Conservation (phyloP, 352 stramenopile species). For the Phytophthora rubi region DNA sequence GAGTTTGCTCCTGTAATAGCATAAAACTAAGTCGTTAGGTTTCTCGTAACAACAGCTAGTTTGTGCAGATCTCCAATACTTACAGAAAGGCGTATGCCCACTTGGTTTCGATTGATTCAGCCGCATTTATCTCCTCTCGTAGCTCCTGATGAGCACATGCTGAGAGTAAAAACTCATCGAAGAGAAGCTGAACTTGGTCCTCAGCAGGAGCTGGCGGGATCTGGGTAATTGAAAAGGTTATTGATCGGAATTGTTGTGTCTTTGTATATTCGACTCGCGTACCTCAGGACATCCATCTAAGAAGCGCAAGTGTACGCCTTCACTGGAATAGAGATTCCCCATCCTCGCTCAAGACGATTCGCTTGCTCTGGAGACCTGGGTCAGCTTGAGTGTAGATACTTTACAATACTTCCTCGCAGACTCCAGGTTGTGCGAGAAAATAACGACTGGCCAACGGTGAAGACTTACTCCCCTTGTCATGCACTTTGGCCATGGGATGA, state of each 20-base stretch:
- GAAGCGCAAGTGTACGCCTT: constrained; percentile 47
- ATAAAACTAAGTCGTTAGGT: constrained; percentile 1
- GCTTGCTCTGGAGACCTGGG: neutral
- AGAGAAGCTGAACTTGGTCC: constrained; percentile 47
- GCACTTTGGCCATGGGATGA: constrained; percentile 21
- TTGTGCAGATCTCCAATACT: constrained; percentile 22
- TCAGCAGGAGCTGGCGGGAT: constrained; percentile 53
- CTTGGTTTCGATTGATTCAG: constrained; percentile 65
- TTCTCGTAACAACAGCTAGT: neutral
- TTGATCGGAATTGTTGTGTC: neutral
- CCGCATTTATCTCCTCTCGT: constrained; percentile 45
- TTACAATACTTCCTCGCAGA: constrained; percentile 10
- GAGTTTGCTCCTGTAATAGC: constrained; percentile 49
- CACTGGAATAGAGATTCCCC: constrained; percentile 56
- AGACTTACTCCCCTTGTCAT: constrained; percentile 10
- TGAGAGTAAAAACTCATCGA: constrained; percentile 51
- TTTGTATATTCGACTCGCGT: neutral
- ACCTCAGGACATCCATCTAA: constrained; percentile 70
- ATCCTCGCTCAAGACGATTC: constrained; percentile 33
- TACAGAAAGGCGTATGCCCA: constrained; percentile 79
- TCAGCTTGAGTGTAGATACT: constrained; percentile 2
- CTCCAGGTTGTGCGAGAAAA: constrained; percentile 24
- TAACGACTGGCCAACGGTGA: constrained; percentile 16
- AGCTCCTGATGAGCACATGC: constrained; percentile 37
- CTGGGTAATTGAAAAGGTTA: constrained; percentile 34